Percentiles rank a stretch among this genome's conserved stretches.
These are phyloP conservation scores for Colletotrichum chrysophilum DNA, from an alignment of 2,329 filamentous ascomycete species.

Conservation along the genomic window DNA sequence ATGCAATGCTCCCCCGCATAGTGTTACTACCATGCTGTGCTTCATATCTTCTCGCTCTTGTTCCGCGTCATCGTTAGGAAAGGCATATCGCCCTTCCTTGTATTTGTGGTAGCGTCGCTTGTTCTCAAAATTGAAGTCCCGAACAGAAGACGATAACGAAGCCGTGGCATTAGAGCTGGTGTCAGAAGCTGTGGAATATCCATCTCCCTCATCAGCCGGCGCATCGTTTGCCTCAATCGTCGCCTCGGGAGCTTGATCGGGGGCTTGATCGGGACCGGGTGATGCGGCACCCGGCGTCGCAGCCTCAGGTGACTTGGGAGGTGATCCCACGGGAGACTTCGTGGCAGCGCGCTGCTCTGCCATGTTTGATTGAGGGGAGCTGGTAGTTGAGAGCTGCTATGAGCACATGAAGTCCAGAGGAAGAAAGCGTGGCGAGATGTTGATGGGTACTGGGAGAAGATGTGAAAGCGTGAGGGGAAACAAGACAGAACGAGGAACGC, in stretches of 20 bases:
- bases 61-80: constrained; percentile 48
- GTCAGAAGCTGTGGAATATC: background rate
- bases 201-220: background rate
- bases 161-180: background rate
- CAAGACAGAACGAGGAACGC: background rate
- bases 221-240: background rate
- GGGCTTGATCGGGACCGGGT: background rate
- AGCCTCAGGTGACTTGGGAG: background rate
- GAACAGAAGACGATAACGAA: constrained; percentile 35
- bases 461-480: background rate
- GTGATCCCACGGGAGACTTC: background rate
- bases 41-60: constrained; percentile 45
- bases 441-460: background rate
- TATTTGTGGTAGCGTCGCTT: constrained; percentile 47
- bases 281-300: background rate
- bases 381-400: background rate
- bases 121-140: constrained; percentile 46
- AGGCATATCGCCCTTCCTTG: constrained; percentile 41
- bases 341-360: background rate
- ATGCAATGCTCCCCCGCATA: background rate
- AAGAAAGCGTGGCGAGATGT: background rate
- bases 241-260: background rate
- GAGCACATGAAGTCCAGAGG: background rate
- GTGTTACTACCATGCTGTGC: constrained; percentile 31
- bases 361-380: background rate